These are phyloP conservation scores for Globisporangium uncinulatum DNA, from an alignment of 352 stramenopile genomes.

Conservation along the genomic window DNA sequence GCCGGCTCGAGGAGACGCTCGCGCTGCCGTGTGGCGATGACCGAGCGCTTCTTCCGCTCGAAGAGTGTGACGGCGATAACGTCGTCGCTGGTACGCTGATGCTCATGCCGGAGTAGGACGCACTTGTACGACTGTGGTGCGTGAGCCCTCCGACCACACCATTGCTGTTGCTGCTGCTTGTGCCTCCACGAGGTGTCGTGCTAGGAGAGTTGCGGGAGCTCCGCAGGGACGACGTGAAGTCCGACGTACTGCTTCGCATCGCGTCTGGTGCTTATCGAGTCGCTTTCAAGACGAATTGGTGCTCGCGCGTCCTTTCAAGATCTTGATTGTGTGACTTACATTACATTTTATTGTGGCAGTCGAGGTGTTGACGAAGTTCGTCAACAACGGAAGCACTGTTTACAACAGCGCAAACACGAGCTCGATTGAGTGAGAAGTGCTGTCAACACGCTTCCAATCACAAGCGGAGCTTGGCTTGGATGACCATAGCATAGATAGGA, in stretches of 20 bases:
- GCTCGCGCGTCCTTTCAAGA: not conserved
- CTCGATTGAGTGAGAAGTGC: too few species aligned
- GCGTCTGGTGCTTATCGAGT: too few species aligned
- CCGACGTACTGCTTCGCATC: conserved; percentile 15
- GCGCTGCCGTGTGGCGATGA: conserved; percentile 27
- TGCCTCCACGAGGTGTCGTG: conserved; percentile 11
- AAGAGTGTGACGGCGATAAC: conserved; percentile 27
- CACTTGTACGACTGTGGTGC: conserved; percentile 6
- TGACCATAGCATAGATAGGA: too few species aligned
- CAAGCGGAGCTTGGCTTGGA: too few species aligned
- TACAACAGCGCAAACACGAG: not conserved
- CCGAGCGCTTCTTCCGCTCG: conserved; percentile 18
- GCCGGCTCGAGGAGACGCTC: conserved; percentile 16
- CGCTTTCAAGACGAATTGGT: not conserved
- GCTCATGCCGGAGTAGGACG: conserved; percentile 27
- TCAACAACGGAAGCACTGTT: not conserved
- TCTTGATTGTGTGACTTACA: not conserved
- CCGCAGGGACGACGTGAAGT: conserved; percentile 31
- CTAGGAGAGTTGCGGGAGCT: conserved; percentile 18
- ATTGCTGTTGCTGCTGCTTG: conserved; percentile 2
- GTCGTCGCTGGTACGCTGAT: conserved; percentile 34
- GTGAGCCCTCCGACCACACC: not conserved
- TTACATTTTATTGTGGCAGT: too few species aligned
- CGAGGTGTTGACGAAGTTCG: too few species aligned
- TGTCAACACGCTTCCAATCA: too few species aligned